Percentiles rank a stretch among this genome's conserved stretches.
Conservation (phyloP, 1,284 basidiomycete species). For the Puccinia brachypodii region DNA sequence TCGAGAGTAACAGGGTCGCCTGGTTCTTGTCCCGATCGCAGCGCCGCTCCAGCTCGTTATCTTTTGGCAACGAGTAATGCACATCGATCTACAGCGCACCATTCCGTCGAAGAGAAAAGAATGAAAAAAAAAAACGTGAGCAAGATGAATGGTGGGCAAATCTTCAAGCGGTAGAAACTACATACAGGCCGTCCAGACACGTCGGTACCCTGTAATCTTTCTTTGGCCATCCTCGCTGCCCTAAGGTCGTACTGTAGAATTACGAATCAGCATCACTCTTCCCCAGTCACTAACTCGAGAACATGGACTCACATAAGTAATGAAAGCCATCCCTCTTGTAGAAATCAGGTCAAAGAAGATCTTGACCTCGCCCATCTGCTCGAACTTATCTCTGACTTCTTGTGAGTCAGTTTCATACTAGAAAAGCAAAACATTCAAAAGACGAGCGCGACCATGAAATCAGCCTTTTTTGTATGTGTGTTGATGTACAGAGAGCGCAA, state of each 20-base stretch:
- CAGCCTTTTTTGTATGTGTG: background rate
- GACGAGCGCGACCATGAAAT: background rate
- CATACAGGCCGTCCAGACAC: constrained; percentile 79
- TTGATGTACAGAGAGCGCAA: background rate
- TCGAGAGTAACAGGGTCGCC: constrained; percentile 75
- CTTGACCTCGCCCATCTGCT: constrained; percentile 89
- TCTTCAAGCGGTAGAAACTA: constrained; percentile 40
- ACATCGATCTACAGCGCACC: constrained; percentile 76
- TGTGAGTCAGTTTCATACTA: constrained; percentile 87
- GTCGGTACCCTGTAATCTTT: constrained; percentile 78
- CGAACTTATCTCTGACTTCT: constrained; percentile 79
- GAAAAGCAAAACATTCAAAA: constrained; percentile 38
- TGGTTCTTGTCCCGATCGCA: constrained; percentile 85
- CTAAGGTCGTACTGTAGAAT: constrained; percentile 75
- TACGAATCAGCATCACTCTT: background rate
- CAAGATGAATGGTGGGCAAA: background rate
- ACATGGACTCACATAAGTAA: constrained; percentile 78
- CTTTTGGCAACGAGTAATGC: constrained; percentile 90
- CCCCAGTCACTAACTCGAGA: background rate
- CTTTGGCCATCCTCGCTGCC: constrained; percentile 83
- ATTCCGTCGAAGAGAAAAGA: background rate
- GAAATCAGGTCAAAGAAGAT: constrained; percentile 93
- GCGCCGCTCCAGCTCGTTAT: constrained; percentile 68
- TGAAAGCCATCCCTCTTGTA: constrained; percentile 93
- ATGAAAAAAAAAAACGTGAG: constrained; percentile 37